Conservation (phyloP, 164 flowering plant genomes). For the Vitis riparia region DNA sequence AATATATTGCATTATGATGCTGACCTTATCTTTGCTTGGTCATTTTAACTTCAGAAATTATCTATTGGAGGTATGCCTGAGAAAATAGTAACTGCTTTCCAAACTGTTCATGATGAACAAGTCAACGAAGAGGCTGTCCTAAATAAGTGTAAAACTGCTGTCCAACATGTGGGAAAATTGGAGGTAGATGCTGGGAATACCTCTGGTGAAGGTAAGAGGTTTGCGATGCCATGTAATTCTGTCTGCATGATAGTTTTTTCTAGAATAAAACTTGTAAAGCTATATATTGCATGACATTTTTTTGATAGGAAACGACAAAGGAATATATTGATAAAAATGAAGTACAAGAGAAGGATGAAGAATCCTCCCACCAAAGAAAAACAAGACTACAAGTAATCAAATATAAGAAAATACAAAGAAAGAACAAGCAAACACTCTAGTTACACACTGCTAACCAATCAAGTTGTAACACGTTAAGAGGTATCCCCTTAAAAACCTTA, state of each 20-base stretch:
- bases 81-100: conserved; percentile 76
- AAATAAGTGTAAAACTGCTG: conserved; percentile 54
- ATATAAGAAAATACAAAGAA: no score
- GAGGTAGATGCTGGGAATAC: conserved; percentile 52
- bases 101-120: conserved; percentile 64
- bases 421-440: no score
- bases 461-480: no score
- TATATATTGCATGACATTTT: neutral
- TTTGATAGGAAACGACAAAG: neutral
- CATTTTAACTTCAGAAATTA: conserved; percentile 60
- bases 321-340: no score
- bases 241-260: neutral
- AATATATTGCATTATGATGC: conserved; percentile 1
- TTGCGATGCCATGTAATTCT: neutral
- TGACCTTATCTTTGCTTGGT: neutral
- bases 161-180: conserved; percentile 42
- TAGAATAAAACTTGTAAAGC: neutral
- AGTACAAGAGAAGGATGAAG: no score
- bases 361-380: no score
- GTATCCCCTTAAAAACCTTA: no score
- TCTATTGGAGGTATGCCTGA: conserved; percentile 85
- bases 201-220: conserved; percentile 48
- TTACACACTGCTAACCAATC: no score
- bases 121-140: conserved; percentile 60
- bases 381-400: no score